Base-by-base conservation (phyloP, 169 alveolate species). In the Cryptosporidium baileyi region DNA sequence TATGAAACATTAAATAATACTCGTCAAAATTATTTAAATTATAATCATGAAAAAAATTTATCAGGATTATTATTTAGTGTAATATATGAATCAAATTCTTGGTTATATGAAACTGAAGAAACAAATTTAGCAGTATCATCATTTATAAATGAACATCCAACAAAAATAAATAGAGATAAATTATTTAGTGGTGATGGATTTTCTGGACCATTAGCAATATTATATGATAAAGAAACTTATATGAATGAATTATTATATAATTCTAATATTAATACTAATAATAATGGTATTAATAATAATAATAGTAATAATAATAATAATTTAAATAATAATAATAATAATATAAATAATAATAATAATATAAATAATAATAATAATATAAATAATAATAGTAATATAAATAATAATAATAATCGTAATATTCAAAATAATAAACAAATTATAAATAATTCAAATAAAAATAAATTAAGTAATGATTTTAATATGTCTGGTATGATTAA, bases 71-170 rank as follows among this genome's bases (percentile, higher is more conserved):
- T 74, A 17, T 74, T 74, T 57, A 74, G 67, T 74, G 85, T 74
- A 6, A 51, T 54, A 32, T 74, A 74, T 54, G 85, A 74, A 24
- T 40, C 65, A 26, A 57, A 74, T 74, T 74, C 85, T 9, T 74
- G 85, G 85, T 61, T 74, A 36, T 74, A 54, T 74, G 85, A 74
- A 28, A 54, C 85, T 13, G 85, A 74, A 7, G 85, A 74, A 30
- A 54, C 85, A 11, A 57, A 54, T 57, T 40, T 74, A 38, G 85
- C 85, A 36, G 85, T 74, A 51, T 54, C 67, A 34, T 34, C 85
- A 74, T 74, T 74, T 32, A 74, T 74, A 40, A 60, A 74, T 22
- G 32, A 74, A 11, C 85, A 74, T 74, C 85, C 74, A 74, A 74
- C 85, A 1, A 74, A 74, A 17, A 74, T 74, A 51, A n/a, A n/a